Evolutionary conservation across 768 basidiomycete genomes (phyloP), one percentile per base, ranked within the genome.

Genomic region (Boletellus emodensis): DNA sequence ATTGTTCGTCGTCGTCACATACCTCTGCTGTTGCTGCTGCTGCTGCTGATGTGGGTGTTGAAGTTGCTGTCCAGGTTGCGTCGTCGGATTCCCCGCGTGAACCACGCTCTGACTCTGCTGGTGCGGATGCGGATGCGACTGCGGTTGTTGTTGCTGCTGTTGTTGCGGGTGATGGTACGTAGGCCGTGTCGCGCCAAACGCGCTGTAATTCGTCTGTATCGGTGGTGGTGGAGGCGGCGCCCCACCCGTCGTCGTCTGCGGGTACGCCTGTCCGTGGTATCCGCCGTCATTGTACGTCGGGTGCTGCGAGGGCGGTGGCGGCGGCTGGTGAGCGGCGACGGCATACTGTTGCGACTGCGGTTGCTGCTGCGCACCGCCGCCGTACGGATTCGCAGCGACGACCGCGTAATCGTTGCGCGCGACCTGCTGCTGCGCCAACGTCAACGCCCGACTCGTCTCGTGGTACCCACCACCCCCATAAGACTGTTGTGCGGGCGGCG

Each of bases 391-490:
- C 13, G 52, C 49, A 7, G 65, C 22, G 2, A 42, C 52, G 15
- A 53, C 30, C 8, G 30, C 40, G 34, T 64, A 58, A 15, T 66
- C 65, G 30, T 46, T 54, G 15, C 58, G 57, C 34, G 63, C 56
- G 17, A 61, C 53, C 5, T 65, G 66, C n/a, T 28, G 66, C 26
- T 68, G 70, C 30, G 72, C 69, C 15, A 71, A 69, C 18, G 59
- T 54, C 39, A 56, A 18, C 15, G 75, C 78, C 20, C 62, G 51
- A 7, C 32, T 63, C n/a, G 35, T 2, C 5, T 67, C 60, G 30
- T 51, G 55, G 33, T 65, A 68, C 4, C n/a, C n/a, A n/a, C 44
- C 44, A 0, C 47, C 20, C 37, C 37, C 37, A 14, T 64, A 63
- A 34, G 62, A 12, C 14, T 60, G 65, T n/a, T n/a, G n/a, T n/a